Base-by-base conservation (phyloP, 2,329 filamentous ascomycete species). In the Diaporthe capsici region DNA sequence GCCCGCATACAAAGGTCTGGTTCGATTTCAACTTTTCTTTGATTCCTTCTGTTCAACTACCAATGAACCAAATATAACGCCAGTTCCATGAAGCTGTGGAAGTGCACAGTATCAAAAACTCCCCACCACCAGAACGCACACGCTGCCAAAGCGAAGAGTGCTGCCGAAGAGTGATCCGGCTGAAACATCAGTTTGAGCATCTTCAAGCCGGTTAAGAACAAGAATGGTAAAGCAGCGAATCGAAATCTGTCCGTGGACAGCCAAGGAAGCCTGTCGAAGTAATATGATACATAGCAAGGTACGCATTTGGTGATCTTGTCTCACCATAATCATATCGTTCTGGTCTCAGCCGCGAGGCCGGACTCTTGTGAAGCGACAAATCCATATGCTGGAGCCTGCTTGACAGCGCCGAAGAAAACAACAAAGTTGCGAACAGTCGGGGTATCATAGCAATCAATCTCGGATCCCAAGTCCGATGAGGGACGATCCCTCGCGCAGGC, bases 381-480 rank as follows among this genome's bases (percentile, higher is more conserved):
- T 34, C 72, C 17, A 47, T 17, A n/a, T 4, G 15, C 39, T 42
- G 47, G 22, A 55, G 12, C 34, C 10, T 20, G 3, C 3, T 67
- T 13, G 17, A 51, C 39, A 34, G 42, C 9, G 49, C 49, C 42
- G 39, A 39, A 37, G 20, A 42, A 31, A 65, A 25, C 42, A 61
- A 25, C 39, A 63, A 22, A 34, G 22, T 42, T 44, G 44, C 49
- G 17, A 58, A 47, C 60, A 51, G 47, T 34, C 58, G 28, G 67
- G 75, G 75, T 76, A 76, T 75, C 75, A 68, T 68, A 39, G 44
- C 44, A 71, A 55, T 57, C 58, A 74, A 31, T 75, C 73, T 70
- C 70, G 87, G 76, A 91, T 91, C 3, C 89, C 89, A 51, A 91
- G 80, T 0, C 89, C 89, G 20, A 91, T 84, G 6, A 84, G 82